Evolutionary conservation across 2,329 filamentous ascomycete species (phyloP).

Genomic region (Aspergillus fumigatiaffinis): DNA sequence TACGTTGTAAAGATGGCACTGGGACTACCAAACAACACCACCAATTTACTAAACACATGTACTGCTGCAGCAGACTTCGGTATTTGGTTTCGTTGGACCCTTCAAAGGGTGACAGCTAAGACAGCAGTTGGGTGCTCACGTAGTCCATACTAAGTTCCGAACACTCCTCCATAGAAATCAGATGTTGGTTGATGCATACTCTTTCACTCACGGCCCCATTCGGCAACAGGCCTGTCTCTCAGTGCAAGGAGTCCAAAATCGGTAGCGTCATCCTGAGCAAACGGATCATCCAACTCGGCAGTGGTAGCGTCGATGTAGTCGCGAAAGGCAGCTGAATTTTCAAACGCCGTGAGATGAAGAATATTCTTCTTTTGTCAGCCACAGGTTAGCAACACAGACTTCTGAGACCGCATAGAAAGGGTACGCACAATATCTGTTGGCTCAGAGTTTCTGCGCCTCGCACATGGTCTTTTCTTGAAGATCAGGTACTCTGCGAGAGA

Average conservation of each 20-base stretch:
- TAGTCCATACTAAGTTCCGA: neutral
- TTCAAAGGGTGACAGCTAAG: too few relatives aligned
- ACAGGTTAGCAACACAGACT: neutral
- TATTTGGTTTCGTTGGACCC: neutral
- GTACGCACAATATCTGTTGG: neutral
- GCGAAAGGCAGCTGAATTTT: neutral
- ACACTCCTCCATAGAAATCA: neutral
- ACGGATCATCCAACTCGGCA: neutral
- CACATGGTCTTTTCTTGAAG: neutral
- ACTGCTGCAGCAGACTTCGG: neutral
- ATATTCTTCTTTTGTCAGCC: neutral
- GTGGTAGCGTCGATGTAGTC: neutral
- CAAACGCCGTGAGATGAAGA: neutral
- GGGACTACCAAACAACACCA: neutral
- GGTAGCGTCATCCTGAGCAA: neutral
- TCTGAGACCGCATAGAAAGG: neutral
- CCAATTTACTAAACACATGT: neutral
- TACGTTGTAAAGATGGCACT: neutral
- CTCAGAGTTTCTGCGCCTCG: neutral
- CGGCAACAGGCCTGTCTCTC: neutral
- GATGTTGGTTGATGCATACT: neutral
- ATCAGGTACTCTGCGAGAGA: neutral
- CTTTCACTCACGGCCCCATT: neutral
- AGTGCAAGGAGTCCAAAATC: neutral
- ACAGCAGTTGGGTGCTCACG: too few relatives aligned